Evolutionary conservation across 2,329 filamentous ascomycete genomes (phyloP).

Genomic region (Trichoderma breve): DNA sequence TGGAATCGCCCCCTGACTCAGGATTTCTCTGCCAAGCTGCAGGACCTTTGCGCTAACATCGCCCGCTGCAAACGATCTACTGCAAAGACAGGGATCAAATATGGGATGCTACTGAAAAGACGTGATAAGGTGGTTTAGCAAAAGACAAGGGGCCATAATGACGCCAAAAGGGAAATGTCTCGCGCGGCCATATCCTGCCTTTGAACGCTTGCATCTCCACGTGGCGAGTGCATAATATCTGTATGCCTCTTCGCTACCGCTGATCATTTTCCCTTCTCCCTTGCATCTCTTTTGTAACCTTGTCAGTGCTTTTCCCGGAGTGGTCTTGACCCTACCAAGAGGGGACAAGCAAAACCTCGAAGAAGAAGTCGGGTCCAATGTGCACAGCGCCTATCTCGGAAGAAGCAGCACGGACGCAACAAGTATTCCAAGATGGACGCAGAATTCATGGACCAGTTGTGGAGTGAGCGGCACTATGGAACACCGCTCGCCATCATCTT

Average conservation of each 20-base stretch:
- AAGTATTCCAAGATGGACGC: constrained; percentile 7
- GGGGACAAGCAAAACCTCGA: not conserved
- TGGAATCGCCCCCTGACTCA: constrained; percentile 1
- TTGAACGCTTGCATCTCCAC: not conserved
- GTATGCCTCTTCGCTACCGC: constrained; percentile 8
- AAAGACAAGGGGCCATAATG: not conserved
- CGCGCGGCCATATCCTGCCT: not conserved
- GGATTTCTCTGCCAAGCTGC: not conserved
- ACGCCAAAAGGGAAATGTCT: constrained; percentile 7
- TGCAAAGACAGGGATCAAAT: not conserved
- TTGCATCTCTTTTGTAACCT: not conserved
- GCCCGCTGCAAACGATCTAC: constrained; percentile 6
- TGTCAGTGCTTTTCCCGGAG: not conserved
- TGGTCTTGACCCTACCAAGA: not conserved
- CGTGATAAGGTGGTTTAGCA: not conserved
- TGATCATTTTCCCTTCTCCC: constrained; percentile 12
- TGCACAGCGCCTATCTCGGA: not conserved
- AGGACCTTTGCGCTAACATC: constrained; percentile 6
- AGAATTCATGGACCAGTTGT: constrained; percentile 11
- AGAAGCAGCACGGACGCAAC: not conserved
- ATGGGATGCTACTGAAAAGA: not conserved
- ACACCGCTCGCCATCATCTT: constrained; percentile 11
- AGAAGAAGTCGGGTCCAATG: not conserved
- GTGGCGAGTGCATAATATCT: constrained; percentile 9
- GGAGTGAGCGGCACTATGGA: constrained; percentile 14